phyloP scores from a whole-genome alignment of 2,329 filamentous ascomycete species.

The Leptographium radiaticola region DNA sequence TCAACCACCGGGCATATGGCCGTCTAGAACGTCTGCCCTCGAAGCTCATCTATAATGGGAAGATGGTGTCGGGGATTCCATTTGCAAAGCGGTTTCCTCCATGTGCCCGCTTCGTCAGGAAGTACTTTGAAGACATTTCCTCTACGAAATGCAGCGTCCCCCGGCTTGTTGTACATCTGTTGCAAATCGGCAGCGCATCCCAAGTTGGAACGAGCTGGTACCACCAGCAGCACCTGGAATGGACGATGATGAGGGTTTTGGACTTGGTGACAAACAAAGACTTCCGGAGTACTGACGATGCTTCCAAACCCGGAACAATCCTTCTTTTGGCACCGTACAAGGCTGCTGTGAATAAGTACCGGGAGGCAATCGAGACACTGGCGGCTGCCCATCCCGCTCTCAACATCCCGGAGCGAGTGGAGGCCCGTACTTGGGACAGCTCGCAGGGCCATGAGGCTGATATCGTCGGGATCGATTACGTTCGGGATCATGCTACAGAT shows the following conservation, averaged over 20 bases:
- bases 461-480: constrained; percentile 33
- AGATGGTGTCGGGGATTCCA: constrained; percentile 22
- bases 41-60: constrained; percentile 25
- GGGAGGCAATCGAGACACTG: constrained; percentile 12
- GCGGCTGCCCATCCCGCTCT: constrained; percentile 15
- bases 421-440: constrained; percentile 30
- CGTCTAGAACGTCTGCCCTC: constrained; percentile 27
- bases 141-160: constrained; percentile 18
- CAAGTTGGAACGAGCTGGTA: constrained; percentile 23
- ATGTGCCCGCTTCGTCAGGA: constrained; percentile 8
- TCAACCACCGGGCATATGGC: constrained; percentile 17
- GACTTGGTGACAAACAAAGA: constrained; percentile 18
- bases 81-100: constrained; percentile 8
- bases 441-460: constrained; percentile 35
- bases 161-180: constrained; percentile 20
- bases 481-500: constrained; percentile 22
- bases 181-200: constrained; percentile 8
- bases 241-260: constrained; percentile 21
- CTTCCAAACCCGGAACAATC: constrained; percentile 20
- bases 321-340: constrained; percentile 32
- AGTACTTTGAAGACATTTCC: constrained; percentile 10
- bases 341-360: constrained; percentile 23
- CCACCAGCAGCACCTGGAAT: constrained; percentile 25
- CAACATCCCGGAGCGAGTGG: constrained; percentile 16
- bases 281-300: constrained; percentile 19